phyloP scores from a whole-genome alignment of 139 green algal genomes.

The Haematococcus lacustris region DNA sequence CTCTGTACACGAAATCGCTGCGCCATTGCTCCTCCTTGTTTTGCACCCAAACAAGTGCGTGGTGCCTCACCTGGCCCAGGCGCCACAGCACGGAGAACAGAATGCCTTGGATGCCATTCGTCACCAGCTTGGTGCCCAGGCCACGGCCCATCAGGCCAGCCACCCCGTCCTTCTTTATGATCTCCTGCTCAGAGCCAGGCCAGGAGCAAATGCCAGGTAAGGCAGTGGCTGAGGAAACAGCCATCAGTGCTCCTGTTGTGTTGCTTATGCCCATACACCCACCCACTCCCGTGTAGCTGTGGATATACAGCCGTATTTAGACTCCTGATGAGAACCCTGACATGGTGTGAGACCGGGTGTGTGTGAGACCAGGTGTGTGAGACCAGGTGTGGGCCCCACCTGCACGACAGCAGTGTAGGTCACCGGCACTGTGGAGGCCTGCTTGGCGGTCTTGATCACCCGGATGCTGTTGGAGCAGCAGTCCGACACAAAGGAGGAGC shows the following conservation, averaged over 20 bases:
- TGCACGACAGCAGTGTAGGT: slow-evolving; percentile 65
- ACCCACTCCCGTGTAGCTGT: neutral
- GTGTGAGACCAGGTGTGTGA: neutral
- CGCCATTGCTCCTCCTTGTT: no score
- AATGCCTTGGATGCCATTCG: slow-evolving; percentile 75
- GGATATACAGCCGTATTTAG: no score
- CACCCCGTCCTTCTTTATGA: slow-evolving; percentile 77
- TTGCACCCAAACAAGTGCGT: no score
- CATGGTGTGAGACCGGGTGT: neutral
- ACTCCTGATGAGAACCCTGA: no score
- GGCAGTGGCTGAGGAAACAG: no score
- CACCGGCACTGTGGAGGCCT: slow-evolving; percentile 64
- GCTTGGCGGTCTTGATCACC: slow-evolving; percentile 88
- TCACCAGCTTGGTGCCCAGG: slow-evolving; percentile 82
- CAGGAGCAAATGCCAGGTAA: neutral
- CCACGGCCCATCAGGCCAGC: slow-evolving; percentile 75
- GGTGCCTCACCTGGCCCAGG: slow-evolving; percentile 57
- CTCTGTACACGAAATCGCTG: no score
- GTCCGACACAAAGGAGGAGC: slow-evolving; percentile 72
- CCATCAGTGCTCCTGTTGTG: neutral
- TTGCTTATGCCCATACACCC: neutral
- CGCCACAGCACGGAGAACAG: slow-evolving; percentile 80
- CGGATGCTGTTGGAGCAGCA: slow-evolving; percentile 82
- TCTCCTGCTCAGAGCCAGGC: slow-evolving; percentile 23
- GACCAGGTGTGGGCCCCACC: slow-evolving; percentile 24